Percentiles rank a stretch among this genome's conserved stretches.
These are phyloP conservation scores for Verticillium longisporum DNA, from an alignment of 2,329 filamentous ascomycete genomes.

Conservation along the genomic window DNA sequence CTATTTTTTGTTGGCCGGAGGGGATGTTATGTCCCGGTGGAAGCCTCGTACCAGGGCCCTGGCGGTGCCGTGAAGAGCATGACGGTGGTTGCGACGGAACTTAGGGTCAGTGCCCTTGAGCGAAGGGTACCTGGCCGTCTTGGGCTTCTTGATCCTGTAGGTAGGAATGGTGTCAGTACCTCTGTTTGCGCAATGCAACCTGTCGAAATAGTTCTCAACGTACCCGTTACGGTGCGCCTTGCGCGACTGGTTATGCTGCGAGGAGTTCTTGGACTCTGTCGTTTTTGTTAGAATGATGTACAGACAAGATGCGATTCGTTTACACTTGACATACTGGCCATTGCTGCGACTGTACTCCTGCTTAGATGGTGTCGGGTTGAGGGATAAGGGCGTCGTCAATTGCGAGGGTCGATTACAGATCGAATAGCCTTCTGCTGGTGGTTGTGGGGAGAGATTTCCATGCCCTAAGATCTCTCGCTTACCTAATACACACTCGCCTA, in stretches of 20 bases:
- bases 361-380: not conserved
- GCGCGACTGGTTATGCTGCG: conserved; percentile 95
- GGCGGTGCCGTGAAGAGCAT: conserved; percentile 98
- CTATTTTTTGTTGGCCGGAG: conserved; percentile 1
- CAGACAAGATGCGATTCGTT: too few species aligned
- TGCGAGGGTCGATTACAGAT: not conserved
- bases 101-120: conserved; percentile 99
- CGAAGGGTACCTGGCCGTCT: conserved; percentile 97
- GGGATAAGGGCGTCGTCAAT: not conserved
- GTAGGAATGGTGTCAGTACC: not conserved
- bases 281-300: not conserved
- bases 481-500: not conserved
- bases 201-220: conserved; percentile 25
- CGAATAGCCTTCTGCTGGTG: conserved; percentile 1
- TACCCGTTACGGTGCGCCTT: conserved; percentile 99
- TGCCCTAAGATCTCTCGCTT: conserved; percentile 12
- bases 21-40: not conserved
- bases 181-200: not conserved
- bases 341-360: conserved; percentile 21
- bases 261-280: conserved; percentile 99
- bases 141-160: conserved; percentile 98
- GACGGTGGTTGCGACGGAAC: conserved; percentile 99
- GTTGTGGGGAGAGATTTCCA: conserved; percentile 12
- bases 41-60: conserved; percentile 76
- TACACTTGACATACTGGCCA: conserved; percentile 28